Percentiles rank a stretch among this genome's conserved stretches.
These are phyloP conservation scores for Onygenales sp. DNA, from an alignment of 2,329 filamentous ascomycete genomes.

Conservation along the genomic window DNA sequence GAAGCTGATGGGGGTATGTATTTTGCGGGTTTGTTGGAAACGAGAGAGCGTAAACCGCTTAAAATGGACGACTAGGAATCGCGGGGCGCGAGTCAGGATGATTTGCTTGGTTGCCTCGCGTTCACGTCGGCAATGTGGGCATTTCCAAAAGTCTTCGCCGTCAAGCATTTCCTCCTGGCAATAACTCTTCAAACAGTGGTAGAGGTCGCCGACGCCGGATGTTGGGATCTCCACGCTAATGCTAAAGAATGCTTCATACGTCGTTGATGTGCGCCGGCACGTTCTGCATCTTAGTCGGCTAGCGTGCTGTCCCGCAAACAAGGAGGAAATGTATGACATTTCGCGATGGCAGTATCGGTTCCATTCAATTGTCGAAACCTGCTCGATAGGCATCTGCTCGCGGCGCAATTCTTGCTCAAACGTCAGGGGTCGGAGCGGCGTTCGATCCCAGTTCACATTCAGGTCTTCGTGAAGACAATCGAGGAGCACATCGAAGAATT, in stretches of 20 bases:
- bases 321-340: conserved; percentile 64
- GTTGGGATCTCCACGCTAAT: conserved; percentile 57
- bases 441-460: conserved; percentile 56
- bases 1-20: conserved; percentile 63
- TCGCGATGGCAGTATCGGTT: conserved; percentile 58
- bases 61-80: conserved; percentile 68
- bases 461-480: conserved; percentile 79
- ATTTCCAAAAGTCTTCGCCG: conserved; percentile 61
- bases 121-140: conserved; percentile 62
- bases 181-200: conserved; percentile 62
- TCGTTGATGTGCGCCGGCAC: conserved; percentile 55
- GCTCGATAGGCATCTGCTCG: conserved; percentile 50
- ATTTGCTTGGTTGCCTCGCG: conserved; percentile 61
- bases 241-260: conserved; percentile 61
- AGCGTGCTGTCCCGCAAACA: conserved; percentile 66
- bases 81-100: conserved; percentile 67
- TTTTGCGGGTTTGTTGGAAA: conserved; percentile 53
- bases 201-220: conserved; percentile 48
- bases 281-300: conserved; percentile 52
- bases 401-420: conserved; percentile 51
- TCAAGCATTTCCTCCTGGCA: conserved; percentile 58
- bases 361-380: conserved; percentile 69
- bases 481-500: conserved; percentile 77
- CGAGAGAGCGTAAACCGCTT: conserved; percentile 57
- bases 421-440: conserved; percentile 49